phyloP scores from a whole-genome alignment of 768 basidiomycete species.

The Kwoniella newhampshirensis region DNA sequence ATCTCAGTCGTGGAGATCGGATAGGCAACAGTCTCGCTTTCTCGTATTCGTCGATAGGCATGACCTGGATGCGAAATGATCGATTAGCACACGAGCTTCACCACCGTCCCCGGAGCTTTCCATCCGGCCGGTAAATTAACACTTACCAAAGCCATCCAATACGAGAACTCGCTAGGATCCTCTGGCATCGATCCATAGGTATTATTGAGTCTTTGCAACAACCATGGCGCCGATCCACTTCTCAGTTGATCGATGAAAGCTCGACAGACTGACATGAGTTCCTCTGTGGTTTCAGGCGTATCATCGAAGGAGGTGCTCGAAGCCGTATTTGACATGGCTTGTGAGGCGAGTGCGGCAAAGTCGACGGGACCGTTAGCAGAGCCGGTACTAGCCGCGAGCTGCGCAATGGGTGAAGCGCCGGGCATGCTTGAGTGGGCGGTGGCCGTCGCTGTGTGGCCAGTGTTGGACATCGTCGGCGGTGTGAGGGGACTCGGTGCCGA shows the following conservation, averaged over 20 bases:
- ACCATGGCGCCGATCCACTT: constrained; percentile 83
- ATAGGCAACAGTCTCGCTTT: constrained; percentile 77
- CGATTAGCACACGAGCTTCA: not conserved
- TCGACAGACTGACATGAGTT: constrained; percentile 64
- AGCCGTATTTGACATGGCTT: constrained; percentile 1
- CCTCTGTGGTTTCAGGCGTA: constrained; percentile 57
- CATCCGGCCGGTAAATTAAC: not conserved
- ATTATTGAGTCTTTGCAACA: constrained; percentile 78
- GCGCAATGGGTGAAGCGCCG: not conserved
- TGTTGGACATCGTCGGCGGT: not conserved
- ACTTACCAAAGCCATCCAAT: constrained; percentile 79
- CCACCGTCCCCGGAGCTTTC: not conserved
- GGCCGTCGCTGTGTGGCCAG: not conserved
- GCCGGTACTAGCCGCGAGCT: not conserved
- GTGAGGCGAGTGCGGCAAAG: constrained; percentile 16
- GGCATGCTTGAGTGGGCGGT: not conserved
- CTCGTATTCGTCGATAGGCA: constrained; percentile 88
- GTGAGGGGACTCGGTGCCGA: not conserved
- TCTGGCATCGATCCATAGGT: constrained; percentile 74
- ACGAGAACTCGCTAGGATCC: constrained; percentile 72
- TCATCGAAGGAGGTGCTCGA: constrained; percentile 16
- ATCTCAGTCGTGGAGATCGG: constrained; percentile 69
- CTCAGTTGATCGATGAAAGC: constrained; percentile 65
- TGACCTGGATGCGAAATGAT: constrained; percentile 55
- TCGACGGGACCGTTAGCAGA: constrained; percentile 4